Evolutionary conservation across 331 rosid genomes (phyloP).

Genomic region (Arachis monticola): DNA sequence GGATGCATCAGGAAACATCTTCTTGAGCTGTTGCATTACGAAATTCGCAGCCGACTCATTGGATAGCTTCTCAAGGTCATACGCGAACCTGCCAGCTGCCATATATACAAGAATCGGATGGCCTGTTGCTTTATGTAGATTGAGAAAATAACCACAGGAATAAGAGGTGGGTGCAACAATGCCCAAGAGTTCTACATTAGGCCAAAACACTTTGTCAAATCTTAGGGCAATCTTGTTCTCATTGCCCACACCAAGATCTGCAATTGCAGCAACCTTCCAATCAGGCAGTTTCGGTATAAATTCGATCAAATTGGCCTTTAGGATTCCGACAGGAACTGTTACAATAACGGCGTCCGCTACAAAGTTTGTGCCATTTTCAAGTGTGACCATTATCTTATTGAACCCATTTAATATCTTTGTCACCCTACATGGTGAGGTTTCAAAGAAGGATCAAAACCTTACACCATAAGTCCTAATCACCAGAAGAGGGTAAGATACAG

Average conservation of each 20-base stretch:
- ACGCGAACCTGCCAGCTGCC: slow-evolving; percentile 86
- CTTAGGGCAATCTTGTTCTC: slow-evolving; percentile 75
- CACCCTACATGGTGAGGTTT: slow-evolving; percentile 54
- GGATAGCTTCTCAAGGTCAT: slow-evolving; percentile 66
- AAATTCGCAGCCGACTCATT: slow-evolving; percentile 52
- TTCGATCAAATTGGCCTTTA: slow-evolving; percentile 71
- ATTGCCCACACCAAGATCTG: slow-evolving; percentile 81
- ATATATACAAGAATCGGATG: slow-evolving; percentile 75
- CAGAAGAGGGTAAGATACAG: background rate
- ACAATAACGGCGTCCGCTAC: slow-evolving; percentile 68
- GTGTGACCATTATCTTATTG: slow-evolving; percentile 65
- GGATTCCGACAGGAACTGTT: slow-evolving; percentile 74
- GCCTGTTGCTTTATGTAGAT: slow-evolving; percentile 83
- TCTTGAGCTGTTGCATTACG: slow-evolving; percentile 67
- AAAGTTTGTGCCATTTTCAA: slow-evolving; percentile 63
- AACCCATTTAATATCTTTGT: slow-evolving; percentile 60
- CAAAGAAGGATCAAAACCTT: slow-evolving; percentile 37
- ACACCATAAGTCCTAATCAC: background rate
- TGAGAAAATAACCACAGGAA: slow-evolving; percentile 77
- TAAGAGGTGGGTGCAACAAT: slow-evolving; percentile 69
- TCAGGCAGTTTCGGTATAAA: slow-evolving; percentile 70
- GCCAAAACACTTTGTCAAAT: slow-evolving; percentile 74
- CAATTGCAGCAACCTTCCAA: slow-evolving; percentile 73
- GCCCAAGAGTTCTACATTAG: slow-evolving; percentile 72
- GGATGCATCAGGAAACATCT: slow-evolving; percentile 70